These are phyloP conservation scores for Saccharomyces cerevisiae DNA, from an alignment of 805 yeast species.

Conservation along the genomic window DNA sequence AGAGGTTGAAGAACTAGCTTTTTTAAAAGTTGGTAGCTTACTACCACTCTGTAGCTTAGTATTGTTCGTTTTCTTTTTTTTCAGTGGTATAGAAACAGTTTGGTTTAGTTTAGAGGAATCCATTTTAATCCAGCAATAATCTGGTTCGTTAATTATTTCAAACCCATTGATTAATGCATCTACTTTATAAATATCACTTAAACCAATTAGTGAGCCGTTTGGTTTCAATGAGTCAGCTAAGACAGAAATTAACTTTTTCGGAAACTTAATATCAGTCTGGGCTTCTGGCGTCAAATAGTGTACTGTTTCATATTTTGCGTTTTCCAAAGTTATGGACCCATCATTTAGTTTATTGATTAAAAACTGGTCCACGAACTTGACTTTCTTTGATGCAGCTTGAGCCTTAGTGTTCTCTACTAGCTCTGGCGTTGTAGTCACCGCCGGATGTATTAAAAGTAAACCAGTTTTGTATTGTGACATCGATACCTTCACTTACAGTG, in stretches of 20 bases:
- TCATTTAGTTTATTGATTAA: conserved; percentile 52
- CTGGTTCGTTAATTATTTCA: conserved; percentile 17
- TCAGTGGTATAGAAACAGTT: conserved; percentile 27
- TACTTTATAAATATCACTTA: conserved; percentile 35
- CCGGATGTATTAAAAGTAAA: conserved; percentile 56
- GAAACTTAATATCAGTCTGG: conserved; percentile 37
- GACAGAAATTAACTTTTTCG: conserved; percentile 35
- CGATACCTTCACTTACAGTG: neutral
- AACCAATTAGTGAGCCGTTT: conserved; percentile 46
- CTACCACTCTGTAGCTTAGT: conserved; percentile 1
- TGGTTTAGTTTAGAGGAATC: conserved; percentile 16
- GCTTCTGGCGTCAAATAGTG: conserved; percentile 51
- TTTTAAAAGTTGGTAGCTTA: conserved; percentile 19
- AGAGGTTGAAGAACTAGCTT: conserved; percentile 1
- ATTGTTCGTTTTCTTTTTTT: conserved; percentile 13
- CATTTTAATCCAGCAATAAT: conserved; percentile 51
- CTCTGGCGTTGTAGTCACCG: conserved; percentile 50
- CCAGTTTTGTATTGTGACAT: conserved; percentile 12
- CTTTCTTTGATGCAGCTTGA: conserved; percentile 21
- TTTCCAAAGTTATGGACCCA: conserved; percentile 34
- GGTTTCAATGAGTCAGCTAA: conserved; percentile 34
- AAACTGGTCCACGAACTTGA: conserved; percentile 38
- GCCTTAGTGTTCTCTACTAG: conserved; percentile 36
- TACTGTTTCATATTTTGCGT: conserved; percentile 36
- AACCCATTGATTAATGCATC: conserved; percentile 66